Percentiles rank a stretch among this genome's conserved stretches.
phyloP scores from a whole-genome alignment of 768 basidiomycete species.

The Clavaria fumosa region DNA sequence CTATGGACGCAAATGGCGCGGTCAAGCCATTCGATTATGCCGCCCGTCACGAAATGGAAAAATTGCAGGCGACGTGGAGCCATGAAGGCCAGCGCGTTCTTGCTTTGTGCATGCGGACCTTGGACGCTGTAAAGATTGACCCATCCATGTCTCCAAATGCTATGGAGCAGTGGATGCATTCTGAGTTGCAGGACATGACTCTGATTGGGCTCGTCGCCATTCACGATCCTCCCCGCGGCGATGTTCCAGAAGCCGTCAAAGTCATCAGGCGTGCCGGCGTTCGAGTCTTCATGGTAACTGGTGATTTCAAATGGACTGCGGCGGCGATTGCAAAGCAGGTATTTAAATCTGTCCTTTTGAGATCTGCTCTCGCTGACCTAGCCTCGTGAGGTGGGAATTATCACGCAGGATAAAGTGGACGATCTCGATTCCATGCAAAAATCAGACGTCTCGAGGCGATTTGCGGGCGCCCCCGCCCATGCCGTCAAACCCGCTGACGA shows the following conservation, averaged over 20 bases:
- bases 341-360: constrained; percentile 34
- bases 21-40: constrained; percentile 17
- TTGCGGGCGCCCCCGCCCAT: constrained; percentile 8
- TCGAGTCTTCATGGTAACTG: constrained; percentile 66
- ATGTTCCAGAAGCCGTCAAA: constrained; percentile 55
- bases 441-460: constrained; percentile 31
- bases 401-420: constrained; percentile 57
- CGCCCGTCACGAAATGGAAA: constrained; percentile 12
- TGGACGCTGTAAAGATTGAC: constrained; percentile 19
- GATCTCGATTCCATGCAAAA: constrained; percentile 53
- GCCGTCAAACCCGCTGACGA: constrained; percentile 23
- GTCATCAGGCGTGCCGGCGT: constrained; percentile 55
- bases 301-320: constrained; percentile 61
- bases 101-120: constrained; percentile 24
- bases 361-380: constrained; percentile 41
- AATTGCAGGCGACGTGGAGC: constrained; percentile 28
- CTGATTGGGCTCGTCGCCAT: constrained; percentile 44
- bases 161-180: constrained; percentile 4
- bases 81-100: constrained; percentile 38
- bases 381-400: constrained; percentile 40
- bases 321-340: constrained; percentile 63
- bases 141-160: neutral
- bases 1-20: constrained; percentile 20
- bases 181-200: constrained; percentile 41
- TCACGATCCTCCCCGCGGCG: constrained; percentile 57